Percentiles rank a stretch among this genome's conserved stretches.
Evolutionary conservation across 208 protist genomes (phyloP).

Genomic region (Trypanosoma avium): DNA sequence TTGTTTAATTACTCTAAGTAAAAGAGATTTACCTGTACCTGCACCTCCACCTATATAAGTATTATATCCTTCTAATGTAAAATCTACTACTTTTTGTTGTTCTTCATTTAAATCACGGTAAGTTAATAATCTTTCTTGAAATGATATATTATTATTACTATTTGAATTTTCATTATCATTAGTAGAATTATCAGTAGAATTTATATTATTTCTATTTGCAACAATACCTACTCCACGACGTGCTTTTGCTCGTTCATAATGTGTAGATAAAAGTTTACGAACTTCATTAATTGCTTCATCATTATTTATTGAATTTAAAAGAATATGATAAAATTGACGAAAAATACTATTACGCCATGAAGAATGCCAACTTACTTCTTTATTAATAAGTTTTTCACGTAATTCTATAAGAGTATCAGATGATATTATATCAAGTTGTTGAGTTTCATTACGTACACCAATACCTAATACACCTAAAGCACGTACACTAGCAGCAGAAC

Average conservation of each 20-base stretch:
- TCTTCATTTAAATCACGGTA: slow-evolving; percentile 76
- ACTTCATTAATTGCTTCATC: slow-evolving; percentile 36
- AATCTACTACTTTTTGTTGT: slow-evolving; percentile 73
- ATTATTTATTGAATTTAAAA: slow-evolving; percentile 19
- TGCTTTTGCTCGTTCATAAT: slow-evolving; percentile 40
- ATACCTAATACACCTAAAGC: slow-evolving; percentile 62
- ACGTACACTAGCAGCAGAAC: slow-evolving; percentile 42
- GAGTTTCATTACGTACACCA: slow-evolving; percentile 37
- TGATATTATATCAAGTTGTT: slow-evolving; percentile 50
- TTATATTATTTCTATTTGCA: background rate
- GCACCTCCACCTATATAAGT: slow-evolving; percentile 89
- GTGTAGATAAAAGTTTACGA: slow-evolving; percentile 34
- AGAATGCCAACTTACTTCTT: slow-evolving; percentile 57
- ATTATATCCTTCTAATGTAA: slow-evolving; percentile 73
- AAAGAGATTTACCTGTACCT: slow-evolving; percentile 88
- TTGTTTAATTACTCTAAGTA: slow-evolving; percentile 80
- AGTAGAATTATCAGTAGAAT: background rate
- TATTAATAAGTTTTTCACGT: slow-evolving; percentile 37
- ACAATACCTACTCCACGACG: slow-evolving; percentile 38
- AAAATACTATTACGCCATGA: slow-evolving; percentile 55
- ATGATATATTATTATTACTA: slow-evolving; percentile 26
- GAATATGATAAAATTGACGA: slow-evolving; percentile 36
- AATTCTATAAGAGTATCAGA: slow-evolving; percentile 39
- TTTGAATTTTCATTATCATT: background rate
- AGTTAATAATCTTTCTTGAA: slow-evolving; percentile 42